These are phyloP conservation scores for Leccinum aurantiacum DNA, from an alignment of 768 basidiomycete genomes.

Conservation along the genomic window DNA sequence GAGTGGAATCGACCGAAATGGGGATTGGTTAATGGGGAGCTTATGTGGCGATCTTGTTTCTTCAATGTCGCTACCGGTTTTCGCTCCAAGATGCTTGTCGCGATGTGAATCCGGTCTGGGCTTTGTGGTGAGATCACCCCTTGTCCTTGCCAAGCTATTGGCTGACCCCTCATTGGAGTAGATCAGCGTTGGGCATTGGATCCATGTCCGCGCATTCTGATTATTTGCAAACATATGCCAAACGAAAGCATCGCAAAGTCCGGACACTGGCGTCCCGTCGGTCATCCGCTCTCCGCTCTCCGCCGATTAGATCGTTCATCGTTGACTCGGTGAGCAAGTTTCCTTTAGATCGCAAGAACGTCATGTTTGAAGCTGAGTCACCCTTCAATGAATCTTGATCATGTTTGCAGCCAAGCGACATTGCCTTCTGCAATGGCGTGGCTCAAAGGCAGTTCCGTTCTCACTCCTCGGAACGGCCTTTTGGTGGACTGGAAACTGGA, in stretches of 20 bases:
- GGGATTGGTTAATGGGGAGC: slow-evolving; percentile 7
- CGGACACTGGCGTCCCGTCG: background rate
- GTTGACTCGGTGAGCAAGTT: slow-evolving; percentile 42
- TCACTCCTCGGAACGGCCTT: slow-evolving; percentile 49
- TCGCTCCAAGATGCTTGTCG: slow-evolving; percentile 26
- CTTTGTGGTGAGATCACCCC: slow-evolving; percentile 24
- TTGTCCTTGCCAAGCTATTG: background rate
- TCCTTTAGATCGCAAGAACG: slow-evolving; percentile 33
- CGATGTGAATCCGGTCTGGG: slow-evolving; percentile 17
- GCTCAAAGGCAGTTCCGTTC: slow-evolving; percentile 36
- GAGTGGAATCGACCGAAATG: slow-evolving; percentile 4
- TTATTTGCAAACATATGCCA: slow-evolving; percentile 18
- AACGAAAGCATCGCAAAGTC: slow-evolving; percentile 21
- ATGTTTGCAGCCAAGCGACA: slow-evolving; percentile 38
- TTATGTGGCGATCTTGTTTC: slow-evolving; percentile 47
- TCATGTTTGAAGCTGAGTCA: slow-evolving; percentile 51
- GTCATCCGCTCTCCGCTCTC: slow-evolving; percentile 6
- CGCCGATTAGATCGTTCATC: slow-evolving; percentile 19
- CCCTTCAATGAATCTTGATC: slow-evolving; percentile 33
- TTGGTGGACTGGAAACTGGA: slow-evolving; percentile 41
- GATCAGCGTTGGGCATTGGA: slow-evolving; percentile 17
- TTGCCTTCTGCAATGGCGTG: slow-evolving; percentile 48
- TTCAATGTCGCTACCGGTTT: slow-evolving; percentile 34
- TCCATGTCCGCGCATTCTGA: slow-evolving; percentile 26
- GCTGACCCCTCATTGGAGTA: slow-evolving; percentile 9